phyloP scores from a whole-genome alignment of 257 asterid genomes.

The Eucommia ulmoides region DNA sequence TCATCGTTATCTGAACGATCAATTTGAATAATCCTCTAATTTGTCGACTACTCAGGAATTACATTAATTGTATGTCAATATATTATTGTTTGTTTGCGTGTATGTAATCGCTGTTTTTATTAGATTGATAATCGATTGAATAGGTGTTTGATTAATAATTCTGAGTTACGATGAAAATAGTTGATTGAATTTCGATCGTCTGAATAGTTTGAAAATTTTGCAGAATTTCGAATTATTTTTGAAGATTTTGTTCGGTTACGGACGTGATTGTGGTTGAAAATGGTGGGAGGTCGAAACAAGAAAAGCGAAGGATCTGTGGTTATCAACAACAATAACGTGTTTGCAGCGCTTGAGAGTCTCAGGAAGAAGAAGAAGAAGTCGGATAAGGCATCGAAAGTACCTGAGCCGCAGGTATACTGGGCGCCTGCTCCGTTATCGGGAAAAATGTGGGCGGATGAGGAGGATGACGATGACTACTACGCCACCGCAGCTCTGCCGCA shows the following conservation, averaged over 20 bases:
- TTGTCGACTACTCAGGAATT: slow-evolving; percentile 5
- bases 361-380: slow-evolving; percentile 76
- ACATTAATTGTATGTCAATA: too few species aligned
- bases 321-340: slow-evolving; percentile 50
- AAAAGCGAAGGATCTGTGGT: slow-evolving; percentile 52
- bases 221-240: too few species aligned
- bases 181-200: too few species aligned
- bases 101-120: too few species aligned
- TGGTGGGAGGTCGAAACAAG: slow-evolving; percentile 67
- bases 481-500: slow-evolving; percentile 76
- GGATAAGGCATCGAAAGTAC: slow-evolving; percentile 40
- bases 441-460: slow-evolving; percentile 76
- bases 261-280: slow-evolving; percentile 15
- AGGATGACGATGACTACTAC: slow-evolving; percentile 67
- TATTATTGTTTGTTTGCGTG: too few species aligned
- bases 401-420: slow-evolving; percentile 42
- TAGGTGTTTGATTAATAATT: too few species aligned
- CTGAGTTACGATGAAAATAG: too few species aligned
- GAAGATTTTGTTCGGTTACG: neutral
- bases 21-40: slow-evolving; percentile 7
- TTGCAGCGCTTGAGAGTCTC: slow-evolving; percentile 64
- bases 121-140: too few species aligned
- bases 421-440: slow-evolving; percentile 61
- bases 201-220: too few species aligned
- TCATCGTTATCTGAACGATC: too few species aligned